These are phyloP conservation scores for Curvularia spicifera DNA, from an alignment of 2,329 filamentous ascomycete species.

Conservation along the genomic window DNA sequence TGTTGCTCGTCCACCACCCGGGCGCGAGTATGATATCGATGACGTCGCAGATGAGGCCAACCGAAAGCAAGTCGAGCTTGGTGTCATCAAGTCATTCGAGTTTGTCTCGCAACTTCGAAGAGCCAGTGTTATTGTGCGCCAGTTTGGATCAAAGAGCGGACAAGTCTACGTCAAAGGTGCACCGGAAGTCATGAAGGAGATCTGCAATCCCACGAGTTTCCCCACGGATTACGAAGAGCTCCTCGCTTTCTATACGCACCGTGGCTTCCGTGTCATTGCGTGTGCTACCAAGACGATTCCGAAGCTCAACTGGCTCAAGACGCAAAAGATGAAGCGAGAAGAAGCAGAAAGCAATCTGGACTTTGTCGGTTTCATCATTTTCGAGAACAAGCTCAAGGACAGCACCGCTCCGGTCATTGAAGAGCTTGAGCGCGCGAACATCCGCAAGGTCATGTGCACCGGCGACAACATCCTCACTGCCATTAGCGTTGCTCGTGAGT, in stretches of 20 bases:
- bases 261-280: slow-evolving; percentile 94
- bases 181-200: slow-evolving; percentile 94
- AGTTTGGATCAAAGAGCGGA: slow-evolving; percentile 82
- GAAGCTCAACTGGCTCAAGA: slow-evolving; percentile 90
- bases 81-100: slow-evolving; percentile 89
- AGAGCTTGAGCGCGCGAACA: slow-evolving; percentile 81
- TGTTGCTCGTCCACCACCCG: slow-evolving; percentile 78
- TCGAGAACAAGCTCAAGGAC: slow-evolving; percentile 97
- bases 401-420: slow-evolving; percentile 81
- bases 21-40: slow-evolving; percentile 63
- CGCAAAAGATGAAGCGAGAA: slow-evolving; percentile 87
- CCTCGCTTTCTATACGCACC: slow-evolving; percentile 88
- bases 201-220: slow-evolving; percentile 83
- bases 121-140: slow-evolving; percentile 89
- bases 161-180: slow-evolving; percentile 96
- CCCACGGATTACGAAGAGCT: slow-evolving; percentile 89
- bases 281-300: slow-evolving; percentile 88
- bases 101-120: slow-evolving; percentile 92
- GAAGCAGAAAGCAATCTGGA: slow-evolving; percentile 84
- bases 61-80: slow-evolving; percentile 75
- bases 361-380: slow-evolving; percentile 96
- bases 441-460: slow-evolving; percentile 93
- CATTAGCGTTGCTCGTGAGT: slow-evolving; percentile 92
- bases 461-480: slow-evolving; percentile 98
- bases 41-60: slow-evolving; percentile 54